Percentiles rank a stretch among this genome's conserved stretches.
These are phyloP conservation scores for Ophiostoma sp. DNA, from an alignment of 2,329 filamentous ascomycete genomes.

Conservation along the genomic window DNA sequence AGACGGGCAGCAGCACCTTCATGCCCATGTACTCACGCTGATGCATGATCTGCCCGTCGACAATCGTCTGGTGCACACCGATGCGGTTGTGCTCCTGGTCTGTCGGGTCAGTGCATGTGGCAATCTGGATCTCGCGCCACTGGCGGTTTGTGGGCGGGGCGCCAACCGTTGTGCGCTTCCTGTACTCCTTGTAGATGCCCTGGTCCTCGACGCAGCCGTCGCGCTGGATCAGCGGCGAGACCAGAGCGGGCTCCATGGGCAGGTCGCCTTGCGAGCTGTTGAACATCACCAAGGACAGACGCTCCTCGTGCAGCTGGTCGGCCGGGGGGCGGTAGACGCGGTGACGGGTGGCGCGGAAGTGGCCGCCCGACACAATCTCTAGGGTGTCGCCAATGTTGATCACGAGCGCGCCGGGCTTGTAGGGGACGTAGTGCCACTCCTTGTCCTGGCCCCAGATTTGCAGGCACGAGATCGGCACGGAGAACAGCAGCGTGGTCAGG, in stretches of 20 bases:
- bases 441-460: conserved; percentile 42
- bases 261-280: conserved; percentile 43
- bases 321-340: conserved; percentile 40
- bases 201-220: conserved; percentile 42
- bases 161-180: conserved; percentile 37
- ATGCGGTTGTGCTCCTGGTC: conserved; percentile 38
- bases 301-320: conserved; percentile 38
- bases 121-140: conserved; percentile 47
- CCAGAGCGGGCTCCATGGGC: conserved; percentile 38
- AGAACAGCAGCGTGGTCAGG: conserved; percentile 42
- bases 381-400: conserved; percentile 45
- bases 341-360: conserved; percentile 44
- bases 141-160: conserved; percentile 41
- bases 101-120: conserved; percentile 40
- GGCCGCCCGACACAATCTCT: conserved; percentile 42
- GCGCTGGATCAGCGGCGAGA: conserved; percentile 32
- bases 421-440: conserved; percentile 44
- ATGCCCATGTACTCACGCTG: conserved; percentile 44
- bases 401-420: conserved; percentile 43
- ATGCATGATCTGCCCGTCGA: conserved; percentile 43
- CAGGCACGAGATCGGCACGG: conserved; percentile 42
- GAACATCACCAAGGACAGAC: conserved; percentile 41
- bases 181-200: conserved; percentile 44
- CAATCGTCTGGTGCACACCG: conserved; percentile 39
- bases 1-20: conserved; percentile 42